These are phyloP conservation scores for Diaporthe citrichinensis DNA, from an alignment of 2,329 filamentous ascomycete genomes.

Conservation along the genomic window DNA sequence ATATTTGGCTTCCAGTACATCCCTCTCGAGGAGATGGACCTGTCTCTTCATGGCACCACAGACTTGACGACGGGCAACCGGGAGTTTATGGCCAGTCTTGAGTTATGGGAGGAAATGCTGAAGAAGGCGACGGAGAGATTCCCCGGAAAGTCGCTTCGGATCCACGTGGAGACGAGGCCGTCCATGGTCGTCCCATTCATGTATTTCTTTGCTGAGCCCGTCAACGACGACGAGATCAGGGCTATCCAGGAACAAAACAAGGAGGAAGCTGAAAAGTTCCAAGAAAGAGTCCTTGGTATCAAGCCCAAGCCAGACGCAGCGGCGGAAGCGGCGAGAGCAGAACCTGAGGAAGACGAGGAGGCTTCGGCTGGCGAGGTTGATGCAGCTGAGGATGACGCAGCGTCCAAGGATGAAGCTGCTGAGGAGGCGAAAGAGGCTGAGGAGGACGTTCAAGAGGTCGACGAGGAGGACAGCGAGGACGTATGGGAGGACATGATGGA, in stretches of 20 bases:
- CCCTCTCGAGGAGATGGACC: slow-evolving; percentile 87
- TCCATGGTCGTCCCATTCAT: slow-evolving; percentile 73
- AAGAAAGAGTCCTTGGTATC: slow-evolving; percentile 72
- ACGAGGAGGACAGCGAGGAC: slow-evolving; percentile 50
- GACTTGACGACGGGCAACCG: slow-evolving; percentile 78
- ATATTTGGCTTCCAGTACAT: slow-evolving; percentile 99
- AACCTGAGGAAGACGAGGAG: slow-evolving; percentile 42
- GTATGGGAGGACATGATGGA: slow-evolving; percentile 69
- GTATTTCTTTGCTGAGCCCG: slow-evolving; percentile 92
- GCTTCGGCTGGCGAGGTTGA: slow-evolving; percentile 43
- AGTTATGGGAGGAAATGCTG: slow-evolving; percentile 83
- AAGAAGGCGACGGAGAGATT: slow-evolving; percentile 81
- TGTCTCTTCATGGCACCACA: slow-evolving; percentile 84
- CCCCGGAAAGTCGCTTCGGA: slow-evolving; percentile 80
- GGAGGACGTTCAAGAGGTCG: slow-evolving; percentile 37
- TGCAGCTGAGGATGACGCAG: slow-evolving; percentile 48
- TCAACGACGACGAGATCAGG: slow-evolving; percentile 79
- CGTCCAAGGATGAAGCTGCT: slow-evolving; percentile 43
- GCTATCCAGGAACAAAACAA: slow-evolving; percentile 79
- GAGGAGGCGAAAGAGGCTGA: slow-evolving; percentile 43
- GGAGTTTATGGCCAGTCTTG: slow-evolving; percentile 88
- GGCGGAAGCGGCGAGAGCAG: slow-evolving; percentile 17
- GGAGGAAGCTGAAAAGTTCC: slow-evolving; percentile 76
- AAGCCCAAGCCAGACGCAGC: slow-evolving; percentile 49
- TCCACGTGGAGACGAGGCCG: slow-evolving; percentile 85